phyloP scores from a whole-genome alignment of 345 rosid genomes.

The Pistacia integerrima region DNA sequence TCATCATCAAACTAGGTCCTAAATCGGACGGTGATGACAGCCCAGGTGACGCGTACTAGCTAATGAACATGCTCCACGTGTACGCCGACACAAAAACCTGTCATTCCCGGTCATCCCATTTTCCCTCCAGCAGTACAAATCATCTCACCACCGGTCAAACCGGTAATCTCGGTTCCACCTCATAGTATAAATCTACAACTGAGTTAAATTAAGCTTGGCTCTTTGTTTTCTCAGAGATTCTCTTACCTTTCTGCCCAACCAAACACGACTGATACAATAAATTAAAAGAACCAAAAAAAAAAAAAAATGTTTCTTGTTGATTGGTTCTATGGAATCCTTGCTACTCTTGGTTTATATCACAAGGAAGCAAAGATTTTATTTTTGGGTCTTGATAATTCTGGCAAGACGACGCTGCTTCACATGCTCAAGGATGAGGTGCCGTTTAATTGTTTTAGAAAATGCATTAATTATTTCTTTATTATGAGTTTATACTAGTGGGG shows the following conservation, averaged over 20 bases:
- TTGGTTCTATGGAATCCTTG: conserved; percentile 85
- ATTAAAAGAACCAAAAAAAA: no score
- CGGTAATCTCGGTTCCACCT: not conserved
- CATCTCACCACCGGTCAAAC: conserved; percentile 1
- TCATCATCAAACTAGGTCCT: not conserved
- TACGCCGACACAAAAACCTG: not conserved
- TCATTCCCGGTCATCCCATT: not conserved
- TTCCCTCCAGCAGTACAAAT: not conserved
- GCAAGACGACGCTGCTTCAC: conserved; percentile 90
- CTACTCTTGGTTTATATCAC: conserved; percentile 78
- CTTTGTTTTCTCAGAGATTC: not conserved
- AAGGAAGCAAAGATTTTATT: conserved; percentile 91
- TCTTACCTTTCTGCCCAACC: not conserved
- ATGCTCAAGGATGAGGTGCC: conserved; percentile 87
- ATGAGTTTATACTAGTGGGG: not conserved
- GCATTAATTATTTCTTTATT: not conserved
- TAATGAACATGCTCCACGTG: not conserved
- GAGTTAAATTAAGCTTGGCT: not conserved
- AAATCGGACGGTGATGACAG: not conserved
- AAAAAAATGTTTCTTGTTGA: conserved; percentile 68
- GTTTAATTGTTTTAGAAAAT: not conserved
- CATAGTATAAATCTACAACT: not conserved
- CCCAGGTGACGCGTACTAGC: conserved; percentile 6
- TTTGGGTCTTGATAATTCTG: conserved; percentile 89
- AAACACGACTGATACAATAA: conserved; percentile 9